Conservation (phyloP, 352 stramenopile species). For the Pythium coloratum region DNA sequence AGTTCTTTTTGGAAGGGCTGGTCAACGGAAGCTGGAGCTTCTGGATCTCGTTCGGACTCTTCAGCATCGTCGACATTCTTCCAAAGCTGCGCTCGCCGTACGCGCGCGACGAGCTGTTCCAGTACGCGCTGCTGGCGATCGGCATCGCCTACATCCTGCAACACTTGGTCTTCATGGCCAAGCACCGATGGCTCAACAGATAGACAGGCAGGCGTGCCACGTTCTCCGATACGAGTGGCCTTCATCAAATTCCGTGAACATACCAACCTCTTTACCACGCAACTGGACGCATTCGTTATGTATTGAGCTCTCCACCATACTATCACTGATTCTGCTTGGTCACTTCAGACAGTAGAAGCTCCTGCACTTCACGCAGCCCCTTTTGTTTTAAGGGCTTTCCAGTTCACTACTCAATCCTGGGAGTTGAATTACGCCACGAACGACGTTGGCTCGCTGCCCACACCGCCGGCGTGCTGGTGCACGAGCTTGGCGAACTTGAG, state of each 20-base stretch:
- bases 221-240: no score
- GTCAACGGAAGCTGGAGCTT: slow-evolving; percentile 68
- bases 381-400: not conserved
- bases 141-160: slow-evolving; percentile 49
- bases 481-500: slow-evolving; percentile 81
- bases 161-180: slow-evolving; percentile 56
- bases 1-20: slow-evolving; percentile 68
- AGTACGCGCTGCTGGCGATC: slow-evolving; percentile 40
- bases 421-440: slow-evolving; percentile 62
- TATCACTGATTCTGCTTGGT: not conserved
- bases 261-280: no score
- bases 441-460: slow-evolving; percentile 55
- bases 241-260: no score
- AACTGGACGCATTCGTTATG: slow-evolving; percentile 1
- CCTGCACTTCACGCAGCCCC: not conserved
- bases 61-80: slow-evolving; percentile 48
- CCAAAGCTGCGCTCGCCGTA: slow-evolving; percentile 33
- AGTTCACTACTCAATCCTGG: not conserved
- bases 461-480: slow-evolving; percentile 72
- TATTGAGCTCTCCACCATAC: not conserved
- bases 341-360: not conserved
- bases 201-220: not conserved
- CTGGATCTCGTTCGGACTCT: slow-evolving; percentile 47
- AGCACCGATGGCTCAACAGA: slow-evolving; percentile 49
- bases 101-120: slow-evolving; percentile 51